Conservation (phyloP, 2,329 filamentous ascomycete genomes). For the Fonsecaea erecta region DNA sequence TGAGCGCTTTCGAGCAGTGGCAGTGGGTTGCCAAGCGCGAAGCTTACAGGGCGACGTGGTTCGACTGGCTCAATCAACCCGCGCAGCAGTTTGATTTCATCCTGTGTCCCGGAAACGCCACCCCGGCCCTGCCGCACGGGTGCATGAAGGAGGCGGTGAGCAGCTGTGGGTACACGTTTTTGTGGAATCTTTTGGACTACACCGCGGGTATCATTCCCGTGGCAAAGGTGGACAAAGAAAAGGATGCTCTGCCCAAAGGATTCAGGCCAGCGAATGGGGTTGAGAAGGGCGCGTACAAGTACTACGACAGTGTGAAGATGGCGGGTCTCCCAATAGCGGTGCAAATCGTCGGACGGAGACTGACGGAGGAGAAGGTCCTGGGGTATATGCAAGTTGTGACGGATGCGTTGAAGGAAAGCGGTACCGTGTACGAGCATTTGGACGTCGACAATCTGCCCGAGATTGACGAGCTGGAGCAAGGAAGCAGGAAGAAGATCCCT, state of each 20-base stretch:
- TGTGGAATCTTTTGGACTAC: conserved; percentile 94
- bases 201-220: conserved; percentile 80
- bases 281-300: conserved; percentile 79
- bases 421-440: conserved; percentile 56
- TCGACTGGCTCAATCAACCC: conserved; percentile 79
- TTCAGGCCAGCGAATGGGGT: conserved; percentile 71
- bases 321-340: conserved; percentile 84
- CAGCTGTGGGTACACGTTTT: conserved; percentile 88
- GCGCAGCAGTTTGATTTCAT: conserved; percentile 77
- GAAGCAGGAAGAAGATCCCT: conserved; percentile 17
- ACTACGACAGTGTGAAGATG: conserved; percentile 83
- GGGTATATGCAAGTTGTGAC: conserved; percentile 80
- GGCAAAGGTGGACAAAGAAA: conserved; percentile 75
- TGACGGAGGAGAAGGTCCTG: conserved; percentile 88
- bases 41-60: conserved; percentile 76
- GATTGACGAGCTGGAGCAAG: conserved; percentile 14
- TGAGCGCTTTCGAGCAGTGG: conserved; percentile 80
- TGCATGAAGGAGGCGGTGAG: conserved; percentile 85
- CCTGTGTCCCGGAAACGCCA: conserved; percentile 84
- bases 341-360: conserved; percentile 76
- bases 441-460: conserved; percentile 46
- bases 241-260: conserved; percentile 63
- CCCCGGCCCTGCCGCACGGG: conserved; percentile 82
- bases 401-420: conserved; percentile 66
- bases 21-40: conserved; percentile 77